Evolutionary conservation across 176 grass and related monocot species (phyloP).

Genomic region (Bolboschoenus planiculmis): DNA sequence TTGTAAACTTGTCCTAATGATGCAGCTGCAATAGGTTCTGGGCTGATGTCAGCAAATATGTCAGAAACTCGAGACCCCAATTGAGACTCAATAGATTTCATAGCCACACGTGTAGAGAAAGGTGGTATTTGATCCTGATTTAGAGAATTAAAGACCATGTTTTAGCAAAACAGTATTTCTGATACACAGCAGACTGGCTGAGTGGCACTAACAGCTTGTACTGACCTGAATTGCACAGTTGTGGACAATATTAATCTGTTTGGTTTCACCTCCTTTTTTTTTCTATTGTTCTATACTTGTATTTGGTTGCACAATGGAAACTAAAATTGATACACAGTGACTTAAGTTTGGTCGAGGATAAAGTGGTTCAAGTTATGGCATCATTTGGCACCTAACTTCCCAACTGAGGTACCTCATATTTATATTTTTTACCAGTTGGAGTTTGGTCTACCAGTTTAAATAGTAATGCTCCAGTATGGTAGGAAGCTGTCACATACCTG

Average conservation of each 20-base stretch:
- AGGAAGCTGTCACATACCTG: conserved; percentile 49
- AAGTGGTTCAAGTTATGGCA: background rate
- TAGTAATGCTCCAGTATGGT: background rate
- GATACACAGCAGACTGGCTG: background rate
- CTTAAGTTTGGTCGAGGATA: background rate
- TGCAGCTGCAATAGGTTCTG: conserved; percentile 79
- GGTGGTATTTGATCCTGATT: conserved; percentile 98
- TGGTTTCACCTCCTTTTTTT: background rate
- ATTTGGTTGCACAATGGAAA: background rate
- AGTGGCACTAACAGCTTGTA: background rate
- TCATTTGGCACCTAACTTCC: background rate
- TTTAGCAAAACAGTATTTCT: background rate
- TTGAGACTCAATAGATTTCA: conserved; percentile 82
- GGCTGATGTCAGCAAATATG: conserved; percentile 76
- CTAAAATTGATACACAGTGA: background rate
- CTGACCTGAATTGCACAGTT: background rate
- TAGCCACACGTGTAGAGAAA: conserved; percentile 62
- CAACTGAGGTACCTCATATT: background rate
- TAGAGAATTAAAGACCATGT: conserved; percentile 9
- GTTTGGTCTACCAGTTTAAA: background rate
- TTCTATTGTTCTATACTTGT: background rate
- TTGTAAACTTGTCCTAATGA: conserved; percentile 97
- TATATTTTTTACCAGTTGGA: background rate
- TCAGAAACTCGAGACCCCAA: conserved; percentile 68
- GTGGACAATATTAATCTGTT: background rate